Evolutionary conservation across 2,329 filamentous ascomycete genomes (phyloP).

Genomic region (Ophiognomonia clavigignenti-juglandacearum): DNA sequence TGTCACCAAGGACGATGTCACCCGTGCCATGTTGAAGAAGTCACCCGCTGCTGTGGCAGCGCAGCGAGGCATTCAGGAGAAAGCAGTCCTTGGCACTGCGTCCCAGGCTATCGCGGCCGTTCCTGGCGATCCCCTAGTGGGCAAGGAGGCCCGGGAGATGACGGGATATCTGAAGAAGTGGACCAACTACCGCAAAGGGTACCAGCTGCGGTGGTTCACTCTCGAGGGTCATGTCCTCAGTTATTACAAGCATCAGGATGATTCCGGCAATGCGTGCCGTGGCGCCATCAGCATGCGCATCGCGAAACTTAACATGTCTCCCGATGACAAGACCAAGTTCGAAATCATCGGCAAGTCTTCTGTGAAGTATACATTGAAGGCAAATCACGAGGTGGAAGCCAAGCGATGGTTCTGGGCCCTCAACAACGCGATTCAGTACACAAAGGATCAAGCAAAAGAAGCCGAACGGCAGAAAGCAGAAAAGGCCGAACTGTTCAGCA

Average conservation of each 20-base stretch:
- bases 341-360: slow-evolving; percentile 98
- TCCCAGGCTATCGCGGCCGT: slow-evolving; percentile 50
- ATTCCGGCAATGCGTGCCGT: slow-evolving; percentile 90
- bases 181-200: slow-evolving; percentile 98
- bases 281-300: slow-evolving; percentile 99
- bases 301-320: slow-evolving; percentile 88
- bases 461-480: slow-evolving; percentile 73
- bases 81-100: slow-evolving; percentile 76
- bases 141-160: slow-evolving; percentile 91
- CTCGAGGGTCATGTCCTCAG: slow-evolving; percentile 95
- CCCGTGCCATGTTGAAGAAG: slow-evolving; percentile 82
- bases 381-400: slow-evolving; percentile 95
- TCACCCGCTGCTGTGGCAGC: slow-evolving; percentile 92
- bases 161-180: slow-evolving; percentile 99
- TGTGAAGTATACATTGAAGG: slow-evolving; percentile 96
- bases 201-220: slow-evolving; percentile 96
- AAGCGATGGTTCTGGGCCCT: slow-evolving; percentile 99
- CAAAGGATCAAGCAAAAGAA: slow-evolving; percentile 92
- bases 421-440: slow-evolving; percentile 98
- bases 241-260: slow-evolving; percentile 99
- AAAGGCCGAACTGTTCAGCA: slow-evolving; percentile 69
- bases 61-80: slow-evolving; percentile 93
- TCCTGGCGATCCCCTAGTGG: slow-evolving; percentile 59
- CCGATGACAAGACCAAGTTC: slow-evolving; percentile 95
- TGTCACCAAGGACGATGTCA: slow-evolving; percentile 90